Conservation (phyloP, 2,329 filamentous ascomycete species). For the Ophiostoma sp. region DNA sequence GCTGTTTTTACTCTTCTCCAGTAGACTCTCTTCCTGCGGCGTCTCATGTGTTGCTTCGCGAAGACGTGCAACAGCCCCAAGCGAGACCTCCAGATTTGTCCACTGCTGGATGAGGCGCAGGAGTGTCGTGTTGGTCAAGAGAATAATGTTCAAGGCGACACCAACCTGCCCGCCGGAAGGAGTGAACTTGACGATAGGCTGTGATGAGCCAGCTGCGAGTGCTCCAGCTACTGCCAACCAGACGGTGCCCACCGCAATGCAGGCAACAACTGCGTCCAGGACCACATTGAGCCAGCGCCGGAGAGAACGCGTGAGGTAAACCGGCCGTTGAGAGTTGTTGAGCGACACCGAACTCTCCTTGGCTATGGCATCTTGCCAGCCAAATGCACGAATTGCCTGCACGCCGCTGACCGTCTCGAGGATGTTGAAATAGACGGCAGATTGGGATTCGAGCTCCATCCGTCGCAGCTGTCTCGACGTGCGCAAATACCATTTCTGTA, state of each 20-base stretch:
- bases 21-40: conserved; percentile 34
- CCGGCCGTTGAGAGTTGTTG: conserved; percentile 50
- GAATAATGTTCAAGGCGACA: conserved; percentile 40
- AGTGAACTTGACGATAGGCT: background rate
- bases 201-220: background rate
- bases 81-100: conserved; percentile 40
- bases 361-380: conserved; percentile 40
- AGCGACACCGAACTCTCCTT: conserved; percentile 35
- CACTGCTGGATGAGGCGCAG: conserved; percentile 38
- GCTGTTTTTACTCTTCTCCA: background rate
- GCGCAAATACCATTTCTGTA: conserved; percentile 54
- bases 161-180: conserved; percentile 37
- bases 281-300: conserved; percentile 56
- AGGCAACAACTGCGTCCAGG: conserved; percentile 51
- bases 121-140: conserved; percentile 41
- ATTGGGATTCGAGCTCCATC: conserved; percentile 55
- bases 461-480: conserved; percentile 59
- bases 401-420: conserved; percentile 47
- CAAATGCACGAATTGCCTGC: conserved; percentile 50
- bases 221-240: conserved; percentile 31
- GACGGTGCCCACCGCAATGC: conserved; percentile 43
- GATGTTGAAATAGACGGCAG: conserved; percentile 47
- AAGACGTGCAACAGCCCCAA: conserved; percentile 40
- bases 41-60: conserved; percentile 29
- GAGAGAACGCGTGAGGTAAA: conserved; percentile 51